Percentiles rank a stretch among this genome's conserved stretches.
Evolutionary conservation across 768 basidiomycete species (phyloP).

Genomic region (Macrolepiota albuminosa): DNA sequence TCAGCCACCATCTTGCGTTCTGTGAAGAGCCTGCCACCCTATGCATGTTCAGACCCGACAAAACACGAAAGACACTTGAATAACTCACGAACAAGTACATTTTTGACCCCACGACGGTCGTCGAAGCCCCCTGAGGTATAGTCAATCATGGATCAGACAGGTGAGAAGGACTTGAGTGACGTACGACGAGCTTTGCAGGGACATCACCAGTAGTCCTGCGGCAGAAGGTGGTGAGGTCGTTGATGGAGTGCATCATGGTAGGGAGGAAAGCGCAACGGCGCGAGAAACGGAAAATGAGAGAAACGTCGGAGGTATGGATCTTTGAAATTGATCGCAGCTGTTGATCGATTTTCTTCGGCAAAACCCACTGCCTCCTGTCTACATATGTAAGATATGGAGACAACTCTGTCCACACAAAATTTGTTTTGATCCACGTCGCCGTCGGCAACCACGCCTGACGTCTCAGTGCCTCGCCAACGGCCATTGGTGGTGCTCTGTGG

Average conservation of each 20-base stretch:
- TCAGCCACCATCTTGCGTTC: constrained; percentile 87
- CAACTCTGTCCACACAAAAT: neutral
- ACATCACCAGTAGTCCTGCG: constrained; percentile 82
- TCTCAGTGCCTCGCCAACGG: neutral
- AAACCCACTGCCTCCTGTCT: constrained; percentile 5
- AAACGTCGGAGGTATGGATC: neutral
- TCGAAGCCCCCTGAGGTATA: constrained; percentile 68
- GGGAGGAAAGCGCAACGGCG: constrained; percentile 15
- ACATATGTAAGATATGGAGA: neutral
- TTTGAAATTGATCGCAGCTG: neutral
- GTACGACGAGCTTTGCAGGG: constrained; percentile 82
- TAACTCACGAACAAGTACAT: constrained; percentile 83
- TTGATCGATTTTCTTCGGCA: constrained; percentile 17
- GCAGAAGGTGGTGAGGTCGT: constrained; percentile 84
- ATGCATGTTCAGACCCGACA: neutral
- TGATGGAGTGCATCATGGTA: constrained; percentile 68
- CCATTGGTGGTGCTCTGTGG: neutral
- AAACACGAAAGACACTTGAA: neutral
- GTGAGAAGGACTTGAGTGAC: constrained; percentile 23
- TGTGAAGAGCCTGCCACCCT: constrained; percentile 87
- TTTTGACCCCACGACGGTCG: constrained; percentile 84
- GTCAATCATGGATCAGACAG: constrained; percentile 2
- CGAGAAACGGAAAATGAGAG: constrained; percentile 6
- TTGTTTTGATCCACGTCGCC: neutral
- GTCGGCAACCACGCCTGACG: neutral